phyloP scores from a whole-genome alignment of 176 grass and related monocot genomes.

The Echinochloa phyllopogon region DNA sequence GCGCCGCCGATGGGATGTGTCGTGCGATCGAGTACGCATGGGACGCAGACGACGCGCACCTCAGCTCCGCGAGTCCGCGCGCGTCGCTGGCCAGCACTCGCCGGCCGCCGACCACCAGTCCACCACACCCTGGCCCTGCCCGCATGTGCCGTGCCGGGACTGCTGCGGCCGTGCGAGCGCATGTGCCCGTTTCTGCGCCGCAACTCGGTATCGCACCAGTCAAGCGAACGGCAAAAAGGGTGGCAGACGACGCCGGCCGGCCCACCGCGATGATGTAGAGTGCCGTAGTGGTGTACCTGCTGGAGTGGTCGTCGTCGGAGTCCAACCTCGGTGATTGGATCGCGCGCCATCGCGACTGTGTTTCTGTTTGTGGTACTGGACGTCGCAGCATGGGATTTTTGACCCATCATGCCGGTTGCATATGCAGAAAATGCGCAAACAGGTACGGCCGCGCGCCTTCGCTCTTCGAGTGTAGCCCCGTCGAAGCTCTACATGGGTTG shows the following conservation, averaged over 20 bases:
- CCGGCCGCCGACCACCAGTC: not conserved
- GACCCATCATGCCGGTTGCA: too few species aligned
- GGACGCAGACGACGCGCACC: not conserved
- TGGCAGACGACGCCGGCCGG: not conserved
- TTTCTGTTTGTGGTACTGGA: not conserved
- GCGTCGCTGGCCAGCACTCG: conserved; percentile 13
- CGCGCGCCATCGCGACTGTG: too few species aligned
- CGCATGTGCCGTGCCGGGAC: conserved; percentile 16
- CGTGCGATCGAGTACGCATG: not conserved
- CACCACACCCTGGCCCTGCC: not conserved
- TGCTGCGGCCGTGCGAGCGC: not conserved
- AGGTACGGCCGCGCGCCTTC: too few species aligned
- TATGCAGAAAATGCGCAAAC: not conserved
- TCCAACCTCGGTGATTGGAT: not conserved
- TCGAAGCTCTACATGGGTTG: too few species aligned
- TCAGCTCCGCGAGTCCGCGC: not conserved
- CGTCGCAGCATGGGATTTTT: too few species aligned
- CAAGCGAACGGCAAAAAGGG: not conserved
- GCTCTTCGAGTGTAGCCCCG: too few species aligned
- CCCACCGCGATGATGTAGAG: not conserved
- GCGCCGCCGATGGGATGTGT: not conserved
- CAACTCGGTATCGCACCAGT: conserved; percentile 33
- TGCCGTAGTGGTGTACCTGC: not conserved
- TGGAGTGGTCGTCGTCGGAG: not conserved
- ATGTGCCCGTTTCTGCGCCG: not conserved